phyloP scores from a whole-genome alignment of 805 yeast species.

The Suhomyces sp. region DNA sequence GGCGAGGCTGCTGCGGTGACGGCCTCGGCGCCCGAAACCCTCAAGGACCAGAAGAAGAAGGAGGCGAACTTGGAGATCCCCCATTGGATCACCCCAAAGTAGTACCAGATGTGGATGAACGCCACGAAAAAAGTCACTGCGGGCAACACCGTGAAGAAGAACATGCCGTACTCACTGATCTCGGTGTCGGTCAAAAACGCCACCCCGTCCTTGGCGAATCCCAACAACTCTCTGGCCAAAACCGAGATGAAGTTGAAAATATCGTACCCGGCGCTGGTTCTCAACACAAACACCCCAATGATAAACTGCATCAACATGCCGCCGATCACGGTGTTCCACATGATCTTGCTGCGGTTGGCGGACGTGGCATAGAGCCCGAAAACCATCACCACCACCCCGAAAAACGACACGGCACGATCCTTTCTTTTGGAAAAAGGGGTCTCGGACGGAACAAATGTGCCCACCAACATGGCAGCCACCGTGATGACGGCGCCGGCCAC shows the following conservation, averaged over 20 bases:
- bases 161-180: constrained; percentile 42
- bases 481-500: constrained; percentile 45
- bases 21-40: constrained; percentile 62
- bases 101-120: constrained; percentile 56
- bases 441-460: constrained; percentile 52
- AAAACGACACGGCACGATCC: constrained; percentile 58
- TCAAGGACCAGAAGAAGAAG: constrained; percentile 59
- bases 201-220: constrained; percentile 58
- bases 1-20: constrained; percentile 67
- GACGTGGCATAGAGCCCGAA: constrained; percentile 45
- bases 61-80: constrained; percentile 51
- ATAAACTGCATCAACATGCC: constrained; percentile 60
- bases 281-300: constrained; percentile 56
- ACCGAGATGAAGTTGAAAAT: constrained; percentile 58
- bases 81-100: constrained; percentile 62
- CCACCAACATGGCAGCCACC: constrained; percentile 48
- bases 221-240: constrained; percentile 54
- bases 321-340: constrained; percentile 59
- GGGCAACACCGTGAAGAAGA: constrained; percentile 59
- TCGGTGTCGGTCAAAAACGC: constrained; percentile 50
- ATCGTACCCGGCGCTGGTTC: constrained; percentile 59
- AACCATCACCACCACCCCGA: constrained; percentile 50
- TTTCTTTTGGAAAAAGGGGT: constrained; percentile 43
- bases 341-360: constrained; percentile 40
- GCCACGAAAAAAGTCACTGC: constrained; percentile 64